Evolutionary conservation across 495 filamentous ascomycete species (phyloP), one percentile per base, ranked within the genome.

Genomic region (Evansstolkia leycettana): DNA sequence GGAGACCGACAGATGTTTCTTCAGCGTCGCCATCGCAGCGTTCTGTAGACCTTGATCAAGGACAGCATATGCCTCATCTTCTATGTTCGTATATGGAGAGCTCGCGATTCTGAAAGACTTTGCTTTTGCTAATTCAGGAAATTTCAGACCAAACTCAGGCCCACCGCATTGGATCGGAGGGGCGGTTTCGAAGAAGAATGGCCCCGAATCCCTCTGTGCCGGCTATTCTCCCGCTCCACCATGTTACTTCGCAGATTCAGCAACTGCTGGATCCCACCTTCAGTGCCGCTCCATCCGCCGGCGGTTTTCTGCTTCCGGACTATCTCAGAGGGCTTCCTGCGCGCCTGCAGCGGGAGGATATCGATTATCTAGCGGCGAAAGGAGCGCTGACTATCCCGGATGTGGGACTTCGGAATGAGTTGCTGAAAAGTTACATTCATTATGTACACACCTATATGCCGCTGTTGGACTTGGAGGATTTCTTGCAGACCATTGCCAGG

Each of bases 401-500:
- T 24, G 55, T 64, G n/a, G 52, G 50, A 1, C 52, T 89, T 18
- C 76, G 84, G 47, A 83, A 76, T 52, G 84, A 81, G 34, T 58
- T 90, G 17, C 56, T 93, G 3, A 73, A 75, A 40, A 72, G 72
- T 14, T 89, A 85, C 48, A 65, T 87, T 34, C 79, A 89, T 50
- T 90, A 77, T 54, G 84, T 90, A 5, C 78, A 93, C 48, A 83
- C 84, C 4, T 89, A 81, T 54, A 89, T 90, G 83, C 85, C 85
- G n/a, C 61, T 89, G 17, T 47, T 93, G 32, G 82, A 93, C 41
- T 55, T 85, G 39, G 71, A 79, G 39, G 73, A 84, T 27, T 85
- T 89, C 50, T 50, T 90, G 17, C 55, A 65, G 41, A 73, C 72
- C 28, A 69, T 87, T 36, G 72, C 75, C 25, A 60, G 67, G 36